phyloP scores from a whole-genome alignment of 208 protist genomes.

The Phytomonas serpens region DNA sequence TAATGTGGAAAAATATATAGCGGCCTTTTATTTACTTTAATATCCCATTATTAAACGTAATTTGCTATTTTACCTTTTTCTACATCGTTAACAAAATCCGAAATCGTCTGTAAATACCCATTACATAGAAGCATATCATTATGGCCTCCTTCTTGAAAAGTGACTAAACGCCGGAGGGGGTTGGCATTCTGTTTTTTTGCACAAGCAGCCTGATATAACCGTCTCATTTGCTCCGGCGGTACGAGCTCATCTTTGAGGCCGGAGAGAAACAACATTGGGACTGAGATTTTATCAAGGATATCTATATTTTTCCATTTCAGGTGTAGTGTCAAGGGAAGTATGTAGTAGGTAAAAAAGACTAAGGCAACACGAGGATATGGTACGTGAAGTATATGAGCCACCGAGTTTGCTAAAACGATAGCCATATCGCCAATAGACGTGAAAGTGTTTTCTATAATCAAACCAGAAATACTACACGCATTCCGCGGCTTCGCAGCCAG shows the following conservation, averaged over 20 bases:
- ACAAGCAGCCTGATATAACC: slow-evolving; percentile 37
- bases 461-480: slow-evolving; percentile 35
- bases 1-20: neutral
- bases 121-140: slow-evolving; percentile 43
- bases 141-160: slow-evolving; percentile 67
- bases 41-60: neutral
- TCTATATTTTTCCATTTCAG: slow-evolving; percentile 64
- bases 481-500: slow-evolving; percentile 48
- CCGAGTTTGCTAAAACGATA: slow-evolving; percentile 19
- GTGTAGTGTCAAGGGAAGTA: slow-evolving; percentile 69
- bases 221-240: slow-evolving; percentile 73
- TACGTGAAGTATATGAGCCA: slow-evolving; percentile 13
- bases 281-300: slow-evolving; percentile 19
- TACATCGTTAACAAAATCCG: slow-evolving; percentile 46
- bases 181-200: slow-evolving; percentile 6
- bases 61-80: slow-evolving; percentile 2
- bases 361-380: slow-evolving; percentile 14
- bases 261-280: slow-evolving; percentile 79
- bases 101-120: slow-evolving; percentile 54
- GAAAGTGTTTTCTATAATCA: slow-evolving; percentile 91
- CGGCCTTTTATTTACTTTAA: neutral
- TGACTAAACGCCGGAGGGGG: slow-evolving; percentile 37
- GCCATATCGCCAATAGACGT: slow-evolving; percentile 84
- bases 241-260: slow-evolving; percentile 77
- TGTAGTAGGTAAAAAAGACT: slow-evolving; percentile 50